These are phyloP conservation scores for Myxozyma kluyveri DNA, from an alignment of 805 yeast genomes.

Conservation along the genomic window DNA sequence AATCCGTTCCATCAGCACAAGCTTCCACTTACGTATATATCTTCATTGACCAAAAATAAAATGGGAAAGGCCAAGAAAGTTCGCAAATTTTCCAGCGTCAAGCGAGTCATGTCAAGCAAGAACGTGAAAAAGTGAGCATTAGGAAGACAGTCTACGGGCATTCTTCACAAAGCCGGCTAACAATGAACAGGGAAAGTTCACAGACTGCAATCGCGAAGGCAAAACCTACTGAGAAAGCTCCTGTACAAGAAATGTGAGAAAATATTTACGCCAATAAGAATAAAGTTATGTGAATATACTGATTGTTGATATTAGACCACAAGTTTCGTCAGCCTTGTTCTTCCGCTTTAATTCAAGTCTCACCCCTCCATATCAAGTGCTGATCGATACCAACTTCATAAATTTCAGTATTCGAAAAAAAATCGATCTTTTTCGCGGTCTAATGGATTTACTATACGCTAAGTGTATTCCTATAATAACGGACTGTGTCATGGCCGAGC, in stretches of 20 bases:
- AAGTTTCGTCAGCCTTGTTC: conserved; percentile 91
- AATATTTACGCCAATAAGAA: conserved; percentile 11
- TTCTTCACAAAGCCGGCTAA: background rate
- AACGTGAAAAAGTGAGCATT: conserved; percentile 57
- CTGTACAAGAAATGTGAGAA: conserved; percentile 63
- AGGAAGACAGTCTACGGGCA: conserved; percentile 12
- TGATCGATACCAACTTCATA: conserved; percentile 94
- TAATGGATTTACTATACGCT: conserved; percentile 94
- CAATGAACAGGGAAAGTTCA: background rate
- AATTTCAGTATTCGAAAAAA: conserved; percentile 96
- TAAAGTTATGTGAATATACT: background rate
- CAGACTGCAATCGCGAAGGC: background rate
- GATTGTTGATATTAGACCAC: conserved; percentile 52
- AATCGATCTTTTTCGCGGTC: conserved; percentile 88
- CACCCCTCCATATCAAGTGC: conserved; percentile 96
- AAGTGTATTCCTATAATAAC: conserved; percentile 94
- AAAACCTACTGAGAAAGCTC: conserved; percentile 54
- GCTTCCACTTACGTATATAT: background rate
- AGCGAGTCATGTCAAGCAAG: conserved; percentile 72
- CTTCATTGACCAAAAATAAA: conserved; percentile 2
- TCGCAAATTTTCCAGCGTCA: conserved; percentile 90
- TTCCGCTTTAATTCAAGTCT: conserved; percentile 92
- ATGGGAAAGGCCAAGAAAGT: conserved; percentile 99
- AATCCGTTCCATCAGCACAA: background rate
- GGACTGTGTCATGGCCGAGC: conserved; percentile 97